Conservation (phyloP, 768 basidiomycete species). For the Porpolomopsis calyptriformis region DNA sequence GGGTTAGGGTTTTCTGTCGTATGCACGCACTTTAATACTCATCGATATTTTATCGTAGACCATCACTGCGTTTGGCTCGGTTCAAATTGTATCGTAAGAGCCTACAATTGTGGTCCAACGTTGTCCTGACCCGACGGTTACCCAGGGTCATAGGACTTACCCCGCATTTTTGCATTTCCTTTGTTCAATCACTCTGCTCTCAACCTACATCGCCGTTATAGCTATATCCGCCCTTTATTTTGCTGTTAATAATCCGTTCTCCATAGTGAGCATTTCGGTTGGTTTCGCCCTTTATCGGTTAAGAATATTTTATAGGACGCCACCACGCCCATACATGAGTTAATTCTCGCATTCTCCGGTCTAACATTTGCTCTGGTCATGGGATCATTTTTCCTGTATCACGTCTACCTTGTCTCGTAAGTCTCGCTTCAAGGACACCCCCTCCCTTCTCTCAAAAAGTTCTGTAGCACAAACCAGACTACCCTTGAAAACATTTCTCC, state of each 20-base stretch:
- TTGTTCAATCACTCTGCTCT: slow-evolving; percentile 47
- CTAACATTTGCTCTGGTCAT: slow-evolving; percentile 51
- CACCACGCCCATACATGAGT: slow-evolving; percentile 58
- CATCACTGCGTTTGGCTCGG: slow-evolving; percentile 86
- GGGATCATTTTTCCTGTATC: slow-evolving; percentile 68
- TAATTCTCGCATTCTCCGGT: slow-evolving; percentile 52
- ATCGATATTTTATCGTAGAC: slow-evolving; percentile 32
- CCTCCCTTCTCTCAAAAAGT: slow-evolving; percentile 1
- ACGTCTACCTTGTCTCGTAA: slow-evolving; percentile 65
- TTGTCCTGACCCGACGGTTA: slow-evolving; percentile 1
- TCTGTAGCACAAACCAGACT: slow-evolving; percentile 70
- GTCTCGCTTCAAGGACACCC: slow-evolving; percentile 18
- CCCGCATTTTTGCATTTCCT: slow-evolving; percentile 78
- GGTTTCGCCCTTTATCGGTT: background rate
- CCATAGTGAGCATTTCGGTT: slow-evolving; percentile 39
- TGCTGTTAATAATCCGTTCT: slow-evolving; percentile 53
- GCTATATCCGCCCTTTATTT: slow-evolving; percentile 46
- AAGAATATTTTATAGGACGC: slow-evolving; percentile 35
- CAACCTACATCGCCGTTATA: slow-evolving; percentile 48
- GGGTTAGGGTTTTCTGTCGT: slow-evolving; percentile 38
- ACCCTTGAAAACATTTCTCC: slow-evolving; percentile 70
- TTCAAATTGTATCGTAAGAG: slow-evolving; percentile 60
- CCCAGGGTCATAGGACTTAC: slow-evolving; percentile 73
- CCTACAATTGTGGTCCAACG: background rate
- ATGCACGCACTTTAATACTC: slow-evolving; percentile 2